Percentiles rank a stretch among this genome's conserved stretches.
Evolutionary conservation across 2,329 filamentous ascomycete genomes (phyloP).

Genomic region (Pleoardoris graminearum): DNA sequence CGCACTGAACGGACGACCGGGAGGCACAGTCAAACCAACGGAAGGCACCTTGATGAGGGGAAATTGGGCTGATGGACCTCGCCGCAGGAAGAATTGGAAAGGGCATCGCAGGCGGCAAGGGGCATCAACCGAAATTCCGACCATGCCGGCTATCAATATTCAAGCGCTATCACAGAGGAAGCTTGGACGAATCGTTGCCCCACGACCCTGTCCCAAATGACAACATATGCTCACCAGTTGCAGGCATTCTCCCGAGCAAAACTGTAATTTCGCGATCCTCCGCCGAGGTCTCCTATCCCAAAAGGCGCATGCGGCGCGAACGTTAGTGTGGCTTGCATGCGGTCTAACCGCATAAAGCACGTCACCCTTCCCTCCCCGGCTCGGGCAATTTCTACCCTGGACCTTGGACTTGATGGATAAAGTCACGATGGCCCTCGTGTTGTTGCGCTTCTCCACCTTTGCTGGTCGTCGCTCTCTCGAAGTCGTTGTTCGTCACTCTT

Average conservation of each 20-base stretch:
- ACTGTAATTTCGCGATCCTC: constrained; percentile 9
- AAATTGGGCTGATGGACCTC: background rate
- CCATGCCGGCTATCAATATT: constrained; percentile 4
- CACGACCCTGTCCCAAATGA: background rate
- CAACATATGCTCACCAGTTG: constrained; percentile 1
- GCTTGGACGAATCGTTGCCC: constrained; percentile 7
- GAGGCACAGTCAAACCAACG: constrained; percentile 1
- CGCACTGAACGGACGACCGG: background rate
- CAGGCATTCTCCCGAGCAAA: background rate
- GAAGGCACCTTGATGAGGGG: background rate
- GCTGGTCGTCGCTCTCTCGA: constrained; percentile 3
- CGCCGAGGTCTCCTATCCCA: constrained; percentile 6
- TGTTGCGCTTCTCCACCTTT: constrained; percentile 5
- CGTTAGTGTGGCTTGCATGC: background rate
- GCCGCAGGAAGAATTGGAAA: background rate
- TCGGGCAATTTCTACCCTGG: constrained; percentile 5
- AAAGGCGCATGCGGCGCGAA: background rate
- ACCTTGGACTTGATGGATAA: constrained; percentile 10
- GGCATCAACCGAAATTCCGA: background rate
- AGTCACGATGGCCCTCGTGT: constrained; percentile 6
- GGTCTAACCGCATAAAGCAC: constrained; percentile 4
- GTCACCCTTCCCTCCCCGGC: background rate
- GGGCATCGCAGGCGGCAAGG: background rate
- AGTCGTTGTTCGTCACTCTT: constrained; percentile 14
- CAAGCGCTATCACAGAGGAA: background rate